Evolutionary conservation across 1,139 yeast species (phyloP), one percentile per base, ranked within the genome.

Genomic region (Protomyces pachydermus): DNA sequence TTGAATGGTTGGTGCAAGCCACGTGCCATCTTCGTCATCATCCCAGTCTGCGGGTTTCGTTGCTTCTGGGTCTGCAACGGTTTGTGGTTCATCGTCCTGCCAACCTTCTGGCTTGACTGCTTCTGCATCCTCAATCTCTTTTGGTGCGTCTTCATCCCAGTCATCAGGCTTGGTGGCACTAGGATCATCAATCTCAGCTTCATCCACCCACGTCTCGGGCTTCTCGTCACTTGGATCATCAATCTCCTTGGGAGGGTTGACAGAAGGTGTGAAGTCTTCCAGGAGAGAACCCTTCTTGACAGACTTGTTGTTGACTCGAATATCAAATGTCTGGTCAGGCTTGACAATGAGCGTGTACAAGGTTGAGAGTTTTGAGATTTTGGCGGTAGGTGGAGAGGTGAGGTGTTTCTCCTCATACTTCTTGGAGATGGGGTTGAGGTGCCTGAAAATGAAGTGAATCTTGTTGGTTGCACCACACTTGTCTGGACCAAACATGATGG

Each of bases 401-500:
- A 88, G 78, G 69, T 84, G 88, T 74, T 87, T 87, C 74, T 88
- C 91, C 72, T 85, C 88, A 68, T 79, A 77, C 65, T 77, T 78
- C 4, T 83, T 85, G n/a, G 84, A 79, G 50, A 73, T 70, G 48
- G 85, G 86, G 72, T 82, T 81, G 70, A 78, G 76, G 71, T 87
- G 82, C 65, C 81, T 82, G 65, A 90, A 72, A 64, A 90, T 88
- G 69, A 91, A 83, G 72, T 88, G 95, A 35, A 91, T 85, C 75
- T 85, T 86, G 77, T 90, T 88, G 56, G 86, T 82, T 60, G 84
- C 74, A 2, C 96, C 96, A 77, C 98, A 91, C 73, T 81, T 82
- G 75, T 91, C 98, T 45, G 98, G 98, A 32, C 97, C 98, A 79
- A 91, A 91, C 95, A 91, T 87, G 68, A 91, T 76, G 73, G 87